phyloP scores from a whole-genome alignment of 305 asterid species.

The Fraxinus xanthoxyloides region DNA sequence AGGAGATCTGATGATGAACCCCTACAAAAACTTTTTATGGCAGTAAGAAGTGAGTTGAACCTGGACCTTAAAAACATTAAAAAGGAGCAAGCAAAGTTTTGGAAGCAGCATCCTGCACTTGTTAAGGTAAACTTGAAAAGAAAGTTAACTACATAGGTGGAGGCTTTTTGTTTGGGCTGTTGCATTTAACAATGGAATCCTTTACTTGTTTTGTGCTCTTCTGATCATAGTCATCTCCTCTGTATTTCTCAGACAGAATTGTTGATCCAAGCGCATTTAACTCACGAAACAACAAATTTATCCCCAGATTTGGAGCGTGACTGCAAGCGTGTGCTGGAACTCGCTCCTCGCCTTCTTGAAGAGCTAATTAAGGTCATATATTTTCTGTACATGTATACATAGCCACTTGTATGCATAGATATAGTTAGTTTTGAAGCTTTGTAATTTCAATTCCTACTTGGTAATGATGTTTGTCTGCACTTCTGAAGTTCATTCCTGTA shows the following conservation, averaged over 20 bases:
- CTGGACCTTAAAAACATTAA: constrained; percentile 69
- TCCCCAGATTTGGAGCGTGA: constrained; percentile 70
- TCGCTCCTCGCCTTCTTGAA: constrained; percentile 81
- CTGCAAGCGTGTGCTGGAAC: constrained; percentile 59
- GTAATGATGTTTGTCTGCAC: not conserved
- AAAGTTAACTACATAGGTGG: not conserved
- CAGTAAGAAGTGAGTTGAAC: constrained; percentile 70
- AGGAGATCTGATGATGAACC: constrained; percentile 85
- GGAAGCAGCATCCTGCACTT: constrained; percentile 86
- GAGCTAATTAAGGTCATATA: constrained; percentile 69
- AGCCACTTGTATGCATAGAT: not conserved
- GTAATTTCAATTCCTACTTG: not conserved
- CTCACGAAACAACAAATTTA: constrained; percentile 59
- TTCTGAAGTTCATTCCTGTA: not conserved
- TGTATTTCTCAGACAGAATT: constrained; percentile 60
- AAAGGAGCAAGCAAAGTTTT: constrained; percentile 86
- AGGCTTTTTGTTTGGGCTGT: constrained; percentile 5
- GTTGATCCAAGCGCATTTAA: constrained; percentile 78
- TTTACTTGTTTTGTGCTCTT: constrained; percentile 12
- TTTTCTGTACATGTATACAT: not conserved
- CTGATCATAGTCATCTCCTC: constrained; percentile 7
- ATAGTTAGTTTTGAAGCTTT: not conserved
- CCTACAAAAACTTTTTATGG: constrained; percentile 70
- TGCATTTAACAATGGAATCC: constrained; percentile 11
- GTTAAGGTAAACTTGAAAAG: constrained; percentile 61